Evolutionary conservation across 768 basidiomycete species (phyloP).

Genomic region (Lepiota brunneoincarnata): DNA sequence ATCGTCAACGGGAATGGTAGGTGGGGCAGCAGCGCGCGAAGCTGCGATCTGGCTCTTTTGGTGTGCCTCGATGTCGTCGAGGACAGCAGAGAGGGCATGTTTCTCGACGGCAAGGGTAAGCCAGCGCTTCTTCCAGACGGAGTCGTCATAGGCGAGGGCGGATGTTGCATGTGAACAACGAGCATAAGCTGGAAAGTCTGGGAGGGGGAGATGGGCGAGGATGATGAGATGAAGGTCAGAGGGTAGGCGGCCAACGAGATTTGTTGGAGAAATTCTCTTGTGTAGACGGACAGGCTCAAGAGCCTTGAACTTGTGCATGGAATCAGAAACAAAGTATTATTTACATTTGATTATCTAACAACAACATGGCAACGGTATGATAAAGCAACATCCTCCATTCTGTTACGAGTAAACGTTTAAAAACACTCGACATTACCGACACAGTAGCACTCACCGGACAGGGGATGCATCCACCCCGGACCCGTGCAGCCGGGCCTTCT

Average conservation of each 20-base stretch:
- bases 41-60: constrained; percentile 34
- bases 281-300: constrained; percentile 68
- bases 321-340: background rate
- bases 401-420: constrained; percentile 7
- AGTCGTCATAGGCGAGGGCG: constrained; percentile 64
- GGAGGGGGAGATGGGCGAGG: constrained; percentile 69
- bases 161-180: constrained; percentile 63
- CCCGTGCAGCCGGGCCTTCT: constrained; percentile 16
- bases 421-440: background rate
- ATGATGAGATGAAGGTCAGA: constrained; percentile 73
- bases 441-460: constrained; percentile 25
- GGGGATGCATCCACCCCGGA: constrained; percentile 27
- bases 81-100: constrained; percentile 39
- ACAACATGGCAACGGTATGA: constrained; percentile 34
- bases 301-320: constrained; percentile 85
- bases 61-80: constrained; percentile 59
- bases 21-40: constrained; percentile 46
- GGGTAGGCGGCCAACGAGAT: constrained; percentile 75
- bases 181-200: constrained; percentile 78
- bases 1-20: constrained; percentile 70
- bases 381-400: constrained; percentile 34
- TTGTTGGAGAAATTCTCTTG: constrained; percentile 17
- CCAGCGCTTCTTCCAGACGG: constrained; percentile 78
- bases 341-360: background rate
- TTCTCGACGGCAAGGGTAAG: constrained; percentile 50